Evolutionary conservation across 2,329 filamentous ascomycete genomes (phyloP), one percentile per base, ranked within the genome.

Genomic region (Aaosphaeria arxii): DNA sequence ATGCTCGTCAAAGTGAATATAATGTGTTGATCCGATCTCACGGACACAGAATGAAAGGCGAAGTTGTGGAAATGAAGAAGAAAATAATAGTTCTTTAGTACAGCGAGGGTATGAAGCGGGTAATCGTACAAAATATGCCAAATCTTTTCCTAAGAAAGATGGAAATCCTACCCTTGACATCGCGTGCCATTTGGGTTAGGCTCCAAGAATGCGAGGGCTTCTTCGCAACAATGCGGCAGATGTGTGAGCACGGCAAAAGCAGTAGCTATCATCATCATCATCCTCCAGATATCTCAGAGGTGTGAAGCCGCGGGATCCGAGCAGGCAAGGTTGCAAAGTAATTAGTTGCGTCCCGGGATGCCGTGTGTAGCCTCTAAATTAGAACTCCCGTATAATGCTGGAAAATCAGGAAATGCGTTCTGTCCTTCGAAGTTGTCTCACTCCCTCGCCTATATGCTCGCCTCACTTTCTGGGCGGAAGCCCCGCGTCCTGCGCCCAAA

Each of bases 401-500:
- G 17, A 24, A 24, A 24, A 24, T 24, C 17, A 24, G 17, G 17
- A 24, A 24, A 24, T 24, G 17, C 17, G 17, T 24, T 24, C 17
- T 24, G 17, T 24, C 17, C 33, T n/a, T 36, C 33, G 33, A 36
- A 36, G n/a, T 9, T 9, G n/a, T 9, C 33, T 9, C 33, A 9
- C 33, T 36, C 9, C 7, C 33, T 36, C 33, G 33, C 33, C 33
- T 36, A n/a, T 36, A n/a, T 36, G 33, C 33, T 36, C 33, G 33
- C 33, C 33, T 36, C 33, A 36, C 33, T 36, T 36, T n/a, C n/a
- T 36, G 7, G 9, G 7, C n/a, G 33, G 33, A 36, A 36, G 7
- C 33, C 41, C 41, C 24, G 7, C 29, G 41, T 4, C 41, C 41
- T 43, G 11, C 11, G 13, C 46, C 41, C 46, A 31, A 40, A 48